Evolutionary conservation across 257 asterid genomes (phyloP), one percentile per base, ranked within the genome.

Genomic region (Euphrasia confusa): DNA sequence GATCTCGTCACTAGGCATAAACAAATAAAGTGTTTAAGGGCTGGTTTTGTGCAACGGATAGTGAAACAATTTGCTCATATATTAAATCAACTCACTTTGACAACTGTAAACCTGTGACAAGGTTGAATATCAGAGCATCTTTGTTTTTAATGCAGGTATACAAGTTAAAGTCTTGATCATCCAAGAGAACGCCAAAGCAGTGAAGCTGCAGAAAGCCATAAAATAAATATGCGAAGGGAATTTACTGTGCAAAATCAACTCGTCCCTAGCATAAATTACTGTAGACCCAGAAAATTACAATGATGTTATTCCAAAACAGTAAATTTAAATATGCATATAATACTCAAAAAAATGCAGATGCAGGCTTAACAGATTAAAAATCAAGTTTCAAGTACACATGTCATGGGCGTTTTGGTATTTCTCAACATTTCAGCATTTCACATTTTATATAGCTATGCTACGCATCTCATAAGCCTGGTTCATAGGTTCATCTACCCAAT

Each of bases 141-240:
- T 77, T 83, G 75, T 79, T 81, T 80, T 71, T 82, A 58, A 86
- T 74, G 72, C 82, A 75, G 26, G 67, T 66, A 68, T 72, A 77
- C 65, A 84, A 73, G 74, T 74, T 69, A 65, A 49, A 68, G 72
- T 81, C 85, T 68, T 75, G 83, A 74, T 68, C 65, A 68, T 87
- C 83, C 85, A 92, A 78, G 68, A 92, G 89, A 71, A 78, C 80
- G 39, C 99, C 97, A 49, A 92, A 77, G 88, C 96, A 89, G 71
- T 92, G 97, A 68, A 92, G 89, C 97, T 89, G 88, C 87, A 77
- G 10, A 50, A 13, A 58, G 62, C 63, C 37, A 54, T 39, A 58
- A 61, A 61, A 61, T 48, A 33, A 72, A 44, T 66, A 57, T 26
- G 37, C 32, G 14, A 59, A 21, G 24, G 24, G 24, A 21, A 21